Percentiles rank a stretch among this genome's conserved stretches.
Conservation (phyloP, 1,284 basidiomycete species). For the Cutaneotrichosporon sp. region DNA sequence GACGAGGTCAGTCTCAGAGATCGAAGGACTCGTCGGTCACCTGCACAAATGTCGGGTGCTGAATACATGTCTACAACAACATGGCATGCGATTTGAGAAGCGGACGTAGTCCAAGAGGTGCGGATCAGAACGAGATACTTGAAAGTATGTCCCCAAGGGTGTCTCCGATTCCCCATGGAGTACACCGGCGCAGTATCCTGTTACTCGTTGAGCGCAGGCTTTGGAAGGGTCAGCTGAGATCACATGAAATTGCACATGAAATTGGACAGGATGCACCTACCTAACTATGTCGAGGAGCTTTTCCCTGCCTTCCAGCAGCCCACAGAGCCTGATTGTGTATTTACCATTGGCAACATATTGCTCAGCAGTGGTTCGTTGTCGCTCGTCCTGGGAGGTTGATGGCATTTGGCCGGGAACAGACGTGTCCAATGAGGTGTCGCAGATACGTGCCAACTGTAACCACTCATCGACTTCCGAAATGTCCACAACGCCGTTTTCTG, state of each 20-base stretch:
- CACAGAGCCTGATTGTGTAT: background rate
- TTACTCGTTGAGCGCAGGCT: slow-evolving; percentile 11
- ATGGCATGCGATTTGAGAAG: no score
- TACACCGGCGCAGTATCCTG: slow-evolving; percentile 7
- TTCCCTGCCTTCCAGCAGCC: slow-evolving; percentile 7
- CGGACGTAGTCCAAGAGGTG: no score
- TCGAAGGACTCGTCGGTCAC: no score
- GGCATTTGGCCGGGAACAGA: background rate
- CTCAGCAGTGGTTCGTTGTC: background rate
- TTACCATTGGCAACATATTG: slow-evolving; percentile 1
- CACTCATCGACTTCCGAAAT: background rate
- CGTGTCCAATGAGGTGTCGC: background rate
- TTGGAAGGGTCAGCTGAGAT: background rate
- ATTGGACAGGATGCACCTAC: no score
- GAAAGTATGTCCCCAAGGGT: slow-evolving; percentile 9
- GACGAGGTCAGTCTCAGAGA: no score
- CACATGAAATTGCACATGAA: background rate
- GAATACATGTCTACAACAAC: no score
- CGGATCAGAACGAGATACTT: slow-evolving; percentile 4
- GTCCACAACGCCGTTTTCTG: slow-evolving; percentile 1
- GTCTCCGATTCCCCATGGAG: slow-evolving; percentile 11
- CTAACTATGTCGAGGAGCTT: slow-evolving; percentile 10
- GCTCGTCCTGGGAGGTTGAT: background rate
- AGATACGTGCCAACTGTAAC: background rate
- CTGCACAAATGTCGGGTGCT: no score